Evolutionary conservation across 495 filamentous ascomycete species (phyloP), one percentile per base, ranked within the genome.

Genomic region (Aspergillus biplanus): DNA sequence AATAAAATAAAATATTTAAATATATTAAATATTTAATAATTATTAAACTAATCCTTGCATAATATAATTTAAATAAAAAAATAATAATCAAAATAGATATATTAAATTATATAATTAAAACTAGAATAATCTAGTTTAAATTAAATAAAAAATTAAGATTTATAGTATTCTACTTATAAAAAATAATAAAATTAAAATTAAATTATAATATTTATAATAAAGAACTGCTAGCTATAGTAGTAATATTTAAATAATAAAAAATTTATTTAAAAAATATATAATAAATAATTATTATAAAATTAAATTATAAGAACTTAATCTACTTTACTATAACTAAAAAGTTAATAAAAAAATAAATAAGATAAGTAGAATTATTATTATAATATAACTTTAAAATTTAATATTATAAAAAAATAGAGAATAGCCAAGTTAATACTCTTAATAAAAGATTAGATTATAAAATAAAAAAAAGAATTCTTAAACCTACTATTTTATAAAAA

Each of bases 201-300:
- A 42, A 42, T 31, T 53, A 27, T 27, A 32, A 53, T 32, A 53
- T 53, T 1, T 32, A 53, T 53, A 32, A 27, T 2, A 27, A 27
- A 53, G 12, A 32, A 27, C n/a, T 52, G 12, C 32, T 52, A 27
- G 7, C 32, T 31, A 52, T 12, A 52, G 32, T 52, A 52, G 31
- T 11, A 52, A 27, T 52, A 27, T 52, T 53, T 53, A 53, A 33
- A 4, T 53, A 53, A 6, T 27, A 4, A 53, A 15, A 13, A 32
- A 13, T 53, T 6, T 15, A 32, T 0, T 15, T 53, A 53, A 4
- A 53, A 53, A 32, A 53, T 21, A 32, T 53, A 27, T 21, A 53
- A 53, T 53, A 53, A 53, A 27, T 53, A 52, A 27, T 12, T 27
- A 18, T 31, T 52, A 52, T 13, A 52, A 52, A 52, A 21, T 27